A percentile compares a stretch with the other conserved stretches of the same genome.
Conservation (phyloP, 2,329 filamentous ascomycete genomes). For the Paracorniculantispora psalliotae region DNA sequence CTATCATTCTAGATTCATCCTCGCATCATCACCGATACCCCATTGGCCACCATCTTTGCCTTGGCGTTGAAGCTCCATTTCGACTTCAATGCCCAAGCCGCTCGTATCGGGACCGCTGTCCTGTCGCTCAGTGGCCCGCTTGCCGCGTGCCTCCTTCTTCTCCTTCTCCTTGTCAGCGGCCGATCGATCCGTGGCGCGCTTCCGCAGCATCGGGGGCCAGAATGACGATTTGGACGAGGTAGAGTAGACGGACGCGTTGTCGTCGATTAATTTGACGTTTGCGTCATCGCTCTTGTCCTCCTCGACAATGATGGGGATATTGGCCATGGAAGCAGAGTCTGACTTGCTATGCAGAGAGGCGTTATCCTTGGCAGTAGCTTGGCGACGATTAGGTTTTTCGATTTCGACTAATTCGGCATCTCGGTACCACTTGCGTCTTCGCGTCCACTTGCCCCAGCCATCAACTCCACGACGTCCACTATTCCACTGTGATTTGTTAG, state of each 20-base stretch:
- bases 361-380: constrained; percentile 34
- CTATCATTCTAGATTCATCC: constrained; percentile 71
- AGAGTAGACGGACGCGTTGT: constrained; percentile 42
- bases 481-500: constrained; percentile 62
- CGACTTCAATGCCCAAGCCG: constrained; percentile 39
- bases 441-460: constrained; percentile 91
- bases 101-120: constrained; percentile 40
- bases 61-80: constrained; percentile 49
- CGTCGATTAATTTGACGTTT: constrained; percentile 31
- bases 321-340: constrained; percentile 17
- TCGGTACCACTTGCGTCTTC: constrained; percentile 90
- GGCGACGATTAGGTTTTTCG: constrained; percentile 31
- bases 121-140: constrained; percentile 34
- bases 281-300: constrained; percentile 21
- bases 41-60: constrained; percentile 57
- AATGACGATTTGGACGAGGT: constrained; percentile 45
- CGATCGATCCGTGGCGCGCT: constrained; percentile 35
- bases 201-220: constrained; percentile 35
- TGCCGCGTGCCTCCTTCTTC: constrained; percentile 25
- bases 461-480: constrained; percentile 79
- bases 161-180: constrained; percentile 13
- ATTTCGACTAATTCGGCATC: constrained; percentile 92
- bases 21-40: constrained; percentile 78
- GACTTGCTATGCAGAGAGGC: constrained; percentile 22
- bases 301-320: constrained; percentile 21